Base-by-base conservation (phyloP, 2,329 filamentous ascomycete genomes). In the Sporothrix inflata region DNA sequence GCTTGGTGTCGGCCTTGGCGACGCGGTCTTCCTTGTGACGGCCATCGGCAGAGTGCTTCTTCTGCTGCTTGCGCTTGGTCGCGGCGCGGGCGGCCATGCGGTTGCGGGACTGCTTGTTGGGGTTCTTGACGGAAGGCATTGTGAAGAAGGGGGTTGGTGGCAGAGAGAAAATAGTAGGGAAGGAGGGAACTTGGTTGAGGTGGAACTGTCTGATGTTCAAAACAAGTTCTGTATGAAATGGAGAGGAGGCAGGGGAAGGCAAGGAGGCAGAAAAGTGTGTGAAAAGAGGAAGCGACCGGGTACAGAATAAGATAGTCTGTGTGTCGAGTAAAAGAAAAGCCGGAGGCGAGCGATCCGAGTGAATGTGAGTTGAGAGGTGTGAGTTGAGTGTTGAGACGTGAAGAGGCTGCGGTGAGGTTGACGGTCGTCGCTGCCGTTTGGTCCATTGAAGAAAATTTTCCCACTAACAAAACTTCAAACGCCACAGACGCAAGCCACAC, bases 101-200 rank as follows among this genome's bases (percentile, higher is more conserved):
- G 82, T 87, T 88, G 77, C 84, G 85, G 70, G 85, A 88, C 11
- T 83, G 83, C 63, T 82, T 83, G 83, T 89, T 89, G 77, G 87
- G 87, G 81, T 88, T 89, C 75, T 86, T 85, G 76, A 87, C 84
- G 65, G 86, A 88, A 19, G 85, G 83, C 86, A 88, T 88, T 34
- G 45, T 69, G 30, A 63, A 34, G 49, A 45, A 42, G 14, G 51
- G 24, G 34, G 47, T 34, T 19, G 6, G 19, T 9, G n/a, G 21
- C 30, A 2, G 27, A 7, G 16, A 11, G 30, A 61, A 53, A 38
- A 38, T 7, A 49, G 60, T 34, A 27, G 9, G 2, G n/a, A 42
- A 34, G n/a, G 47, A 19, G 42, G 40, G 51, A 57, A 34, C 24
- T 30, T 27, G 45, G 55, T 38, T n/a, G 30, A 45, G 49, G n/a